These are phyloP conservation scores for Secale cereale DNA, from an alignment of 176 grass and related monocot genomes.

Conservation along the genomic window DNA sequence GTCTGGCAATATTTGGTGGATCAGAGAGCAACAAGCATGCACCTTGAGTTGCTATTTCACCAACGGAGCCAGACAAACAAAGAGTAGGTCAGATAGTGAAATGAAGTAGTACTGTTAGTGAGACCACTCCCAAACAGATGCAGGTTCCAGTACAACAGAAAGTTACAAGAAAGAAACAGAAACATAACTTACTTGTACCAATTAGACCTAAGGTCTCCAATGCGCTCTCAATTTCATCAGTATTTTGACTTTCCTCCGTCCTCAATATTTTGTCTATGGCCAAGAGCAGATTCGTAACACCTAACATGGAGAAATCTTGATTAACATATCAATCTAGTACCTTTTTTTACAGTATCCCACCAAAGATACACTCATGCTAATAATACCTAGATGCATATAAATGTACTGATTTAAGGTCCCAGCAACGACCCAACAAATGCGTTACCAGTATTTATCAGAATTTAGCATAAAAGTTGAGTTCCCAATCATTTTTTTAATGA, in stretches of 20 bases:
- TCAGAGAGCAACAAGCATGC: conserved; percentile 63
- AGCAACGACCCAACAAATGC: neutral
- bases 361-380: neutral
- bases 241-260: conserved; percentile 47
- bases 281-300: conserved; percentile 57
- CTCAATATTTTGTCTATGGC: conserved; percentile 66
- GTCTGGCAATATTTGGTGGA: conserved; percentile 41
- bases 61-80: conserved; percentile 25
- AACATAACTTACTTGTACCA: conserved; percentile 66
- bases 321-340: conserved; percentile 3
- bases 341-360: neutral
- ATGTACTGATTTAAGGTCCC: neutral
- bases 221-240: conserved; percentile 74
- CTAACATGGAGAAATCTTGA: conserved; percentile 28
- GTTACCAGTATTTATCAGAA: neutral
- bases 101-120: neutral
- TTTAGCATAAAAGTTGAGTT: too few species aligned
- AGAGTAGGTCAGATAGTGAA: conserved; percentile 8
- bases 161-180: neutral
- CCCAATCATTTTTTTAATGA: too few species aligned
- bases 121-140: neutral
- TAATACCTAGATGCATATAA: neutral
- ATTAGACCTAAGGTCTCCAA: conserved; percentile 84
- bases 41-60: conserved; percentile 58
- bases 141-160: neutral